Percentiles rank a stretch among this genome's conserved stretches.
Conservation (phyloP, 1,284 basidiomycete species). For the Rhizoctonia solani region DNA sequence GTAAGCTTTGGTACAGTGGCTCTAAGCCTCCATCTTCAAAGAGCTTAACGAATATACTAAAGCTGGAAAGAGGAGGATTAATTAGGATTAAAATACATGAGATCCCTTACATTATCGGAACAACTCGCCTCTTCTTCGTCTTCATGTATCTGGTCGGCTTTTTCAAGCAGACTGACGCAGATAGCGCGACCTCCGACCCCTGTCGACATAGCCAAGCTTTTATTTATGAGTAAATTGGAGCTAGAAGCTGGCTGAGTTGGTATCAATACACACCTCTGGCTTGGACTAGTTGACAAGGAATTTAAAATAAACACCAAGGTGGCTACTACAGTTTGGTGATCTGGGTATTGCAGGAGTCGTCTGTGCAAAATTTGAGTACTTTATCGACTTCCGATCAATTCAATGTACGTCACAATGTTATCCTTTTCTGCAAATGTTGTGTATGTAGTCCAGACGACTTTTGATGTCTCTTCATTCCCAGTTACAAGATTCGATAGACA, state of each 20-base stretch:
- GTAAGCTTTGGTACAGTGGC: conserved; percentile 46
- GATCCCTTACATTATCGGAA: conserved; percentile 31
- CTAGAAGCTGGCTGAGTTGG: too few species aligned
- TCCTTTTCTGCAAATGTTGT: conserved; percentile 70
- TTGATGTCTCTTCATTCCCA: conserved; percentile 60
- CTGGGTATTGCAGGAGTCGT: conserved; percentile 71
- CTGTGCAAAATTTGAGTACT: conserved; percentile 48
- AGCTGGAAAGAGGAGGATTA: conserved; percentile 46
- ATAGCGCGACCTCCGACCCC: conserved; percentile 62
- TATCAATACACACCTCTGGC: conserved; percentile 58
- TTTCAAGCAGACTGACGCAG: conserved; percentile 58
- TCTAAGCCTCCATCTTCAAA: conserved; percentile 47
- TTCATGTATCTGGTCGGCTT: conserved; percentile 32
- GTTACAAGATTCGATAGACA: conserved; percentile 75
- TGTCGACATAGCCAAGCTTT: conserved; percentile 49
- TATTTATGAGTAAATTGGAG: conserved; percentile 6
- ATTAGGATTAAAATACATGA: conserved; percentile 36
- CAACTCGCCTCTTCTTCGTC: conserved; percentile 14
- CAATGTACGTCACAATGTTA: conserved; percentile 73
- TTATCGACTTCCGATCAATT: not conserved
- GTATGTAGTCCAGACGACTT: conserved; percentile 64
- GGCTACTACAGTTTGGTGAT: conserved; percentile 62
- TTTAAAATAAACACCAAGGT: conserved; percentile 74
- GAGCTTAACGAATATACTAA: conserved; percentile 49
- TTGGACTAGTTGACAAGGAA: conserved; percentile 59